Base-by-base conservation (phyloP, 2,329 filamentous ascomycete genomes). In the Cercospora sp. region DNA sequence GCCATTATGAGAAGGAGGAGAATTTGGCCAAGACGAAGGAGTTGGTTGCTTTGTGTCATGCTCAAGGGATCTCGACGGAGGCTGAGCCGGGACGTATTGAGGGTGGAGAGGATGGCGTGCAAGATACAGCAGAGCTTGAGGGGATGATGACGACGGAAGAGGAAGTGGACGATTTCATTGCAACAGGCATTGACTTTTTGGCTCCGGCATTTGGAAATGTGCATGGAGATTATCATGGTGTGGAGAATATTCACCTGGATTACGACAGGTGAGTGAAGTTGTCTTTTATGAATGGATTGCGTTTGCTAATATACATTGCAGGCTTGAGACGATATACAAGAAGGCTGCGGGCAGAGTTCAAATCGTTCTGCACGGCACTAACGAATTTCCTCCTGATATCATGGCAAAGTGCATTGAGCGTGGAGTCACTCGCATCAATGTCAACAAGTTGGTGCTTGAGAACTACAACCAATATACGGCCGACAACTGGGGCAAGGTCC, bases 201-300 rank as follows among this genome's bases (percentile, higher is more conserved):
- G 91, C 91, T 2, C 91, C 90, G 0, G 89, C 89, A 0, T 91
- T 93, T 79, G 90, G 90, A 3, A 93, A 92, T 74, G 88, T 93
- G 55, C 90, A 93, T 79, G 90, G 90, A 5, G 87, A 89, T 72
- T 92, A 93, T 78, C 91, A 92, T 78, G 90, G 90, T 0, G 84
- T 87, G 0, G 80, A 86, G 16, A 90, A 90, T 30, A 80, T 80
- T 26, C 82, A 84, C 76, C 78, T 90, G 18, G 89, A 91, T 74
- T 90, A 87, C 76, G 86, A 84, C 20, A 79, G 84, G 67, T 77
- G 68, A 65, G 75, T 16, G 16, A 33, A 4, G 6, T n/a, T 2
- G 8, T 18, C 20, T 42, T 28, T 0, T 8, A 2, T 12, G 36
- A 3, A 10, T 8, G n/a, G 2, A 16, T 23, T 13, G 12, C 9